Evolutionary conservation across 2,329 filamentous ascomycete genomes (phyloP).

Genomic region (Trichoderma lentiforme): DNA sequence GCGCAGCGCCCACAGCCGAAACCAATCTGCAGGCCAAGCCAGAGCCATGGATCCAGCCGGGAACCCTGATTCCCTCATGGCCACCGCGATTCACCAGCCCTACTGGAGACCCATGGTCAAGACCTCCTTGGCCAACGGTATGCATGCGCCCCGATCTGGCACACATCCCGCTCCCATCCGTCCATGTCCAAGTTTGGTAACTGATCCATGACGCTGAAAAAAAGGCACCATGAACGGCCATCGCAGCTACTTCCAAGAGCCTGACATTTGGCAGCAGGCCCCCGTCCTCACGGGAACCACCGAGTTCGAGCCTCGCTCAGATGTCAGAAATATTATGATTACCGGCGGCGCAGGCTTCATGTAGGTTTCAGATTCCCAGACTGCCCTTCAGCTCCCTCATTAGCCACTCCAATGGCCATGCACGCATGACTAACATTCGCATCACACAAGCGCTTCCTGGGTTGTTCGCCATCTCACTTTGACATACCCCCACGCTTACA

Average conservation of each 20-base stretch:
- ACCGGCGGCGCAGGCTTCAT: conserved; percentile 85
- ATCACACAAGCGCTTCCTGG: conserved; percentile 67
- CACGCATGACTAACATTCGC: background rate
- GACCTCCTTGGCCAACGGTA: conserved; percentile 20
- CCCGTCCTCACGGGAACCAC: conserved; percentile 68
- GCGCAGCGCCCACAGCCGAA: background rate
- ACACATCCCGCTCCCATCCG: background rate
- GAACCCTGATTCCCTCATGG: background rate
- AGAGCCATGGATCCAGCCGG: background rate
- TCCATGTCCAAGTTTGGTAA: background rate
- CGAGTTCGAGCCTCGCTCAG: conserved; percentile 63
- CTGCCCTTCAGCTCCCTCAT: background rate
- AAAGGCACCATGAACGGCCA: conserved; percentile 28
- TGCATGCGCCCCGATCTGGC: conserved; percentile 1
- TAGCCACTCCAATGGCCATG: background rate
- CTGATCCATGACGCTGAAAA: conserved; percentile 14
- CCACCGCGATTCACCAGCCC: background rate
- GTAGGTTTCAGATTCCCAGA: conserved; percentile 45
- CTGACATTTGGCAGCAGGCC: conserved; percentile 67
- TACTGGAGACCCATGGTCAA: conserved; percentile 11
- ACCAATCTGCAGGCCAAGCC: background rate
- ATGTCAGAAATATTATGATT: conserved; percentile 77
- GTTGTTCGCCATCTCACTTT: conserved; percentile 73
- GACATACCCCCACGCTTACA: conserved; percentile 71
- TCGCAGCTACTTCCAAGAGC: conserved; percentile 52